Percentiles rank a stretch among this genome's conserved stretches.
Evolutionary conservation across 2,329 filamentous ascomycete genomes (phyloP).

Genomic region (Paraconiothyrium brasiliense): DNA sequence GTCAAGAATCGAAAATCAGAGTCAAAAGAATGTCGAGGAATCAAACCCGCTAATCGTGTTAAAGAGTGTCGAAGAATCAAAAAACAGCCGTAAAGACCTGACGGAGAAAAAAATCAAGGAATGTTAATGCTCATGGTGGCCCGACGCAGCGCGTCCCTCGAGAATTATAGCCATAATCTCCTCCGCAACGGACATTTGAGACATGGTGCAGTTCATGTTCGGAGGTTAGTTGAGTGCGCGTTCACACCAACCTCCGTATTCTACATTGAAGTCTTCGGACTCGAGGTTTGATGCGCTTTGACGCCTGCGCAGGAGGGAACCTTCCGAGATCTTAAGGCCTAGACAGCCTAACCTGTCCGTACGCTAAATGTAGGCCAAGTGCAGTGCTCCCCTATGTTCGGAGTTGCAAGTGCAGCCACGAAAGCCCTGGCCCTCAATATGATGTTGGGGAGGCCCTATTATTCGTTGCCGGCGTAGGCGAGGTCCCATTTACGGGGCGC

Average conservation of each 20-base stretch:
- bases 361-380: background rate
- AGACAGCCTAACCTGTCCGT: background rate
- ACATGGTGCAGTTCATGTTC: background rate
- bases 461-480: background rate
- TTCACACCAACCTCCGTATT: background rate
- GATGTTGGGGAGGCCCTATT: background rate
- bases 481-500: background rate
- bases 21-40: background rate
- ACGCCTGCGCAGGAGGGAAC: background rate
- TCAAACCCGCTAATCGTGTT: background rate
- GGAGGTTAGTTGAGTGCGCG: background rate
- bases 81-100: background rate
- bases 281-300: background rate
- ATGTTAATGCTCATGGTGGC: background rate
- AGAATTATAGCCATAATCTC: constrained; percentile 1
- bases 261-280: background rate
- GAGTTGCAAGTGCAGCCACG: background rate
- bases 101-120: background rate
- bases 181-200: constrained; percentile 1
- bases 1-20: background rate
- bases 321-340: background rate
- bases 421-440: background rate
- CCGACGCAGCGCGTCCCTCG: background rate
- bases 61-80: background rate
- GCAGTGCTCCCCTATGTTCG: background rate